Evolutionary conservation across 306 rosid genomes (phyloP).

Genomic region (Trichosanthes truncata): DNA sequence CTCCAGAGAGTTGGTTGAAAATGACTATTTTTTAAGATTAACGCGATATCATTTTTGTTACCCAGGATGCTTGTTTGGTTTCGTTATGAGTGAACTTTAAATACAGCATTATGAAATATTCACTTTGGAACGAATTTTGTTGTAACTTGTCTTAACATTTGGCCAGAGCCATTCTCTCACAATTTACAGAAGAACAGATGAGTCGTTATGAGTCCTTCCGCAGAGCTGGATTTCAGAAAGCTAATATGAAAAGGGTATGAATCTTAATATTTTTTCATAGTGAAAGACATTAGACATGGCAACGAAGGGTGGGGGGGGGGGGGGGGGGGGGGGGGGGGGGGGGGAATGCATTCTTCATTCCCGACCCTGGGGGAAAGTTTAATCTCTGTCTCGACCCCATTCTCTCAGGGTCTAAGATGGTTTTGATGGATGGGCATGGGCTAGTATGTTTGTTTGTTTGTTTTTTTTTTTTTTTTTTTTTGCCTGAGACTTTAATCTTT

Average conservation of each 20-base stretch:
- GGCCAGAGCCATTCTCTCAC: conserved; percentile 67
- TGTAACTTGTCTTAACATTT: neutral
- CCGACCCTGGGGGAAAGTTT: neutral
- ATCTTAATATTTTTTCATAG: neutral
- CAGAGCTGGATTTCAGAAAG: conserved; percentile 87
- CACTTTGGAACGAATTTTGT: neutral
- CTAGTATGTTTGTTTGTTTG: neutral
- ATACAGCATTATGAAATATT: neutral
- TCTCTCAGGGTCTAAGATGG: neutral
- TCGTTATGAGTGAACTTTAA: neutral
- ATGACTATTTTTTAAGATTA: neutral
- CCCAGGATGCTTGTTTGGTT: neutral
- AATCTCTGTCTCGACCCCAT: neutral
- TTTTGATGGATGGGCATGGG: neutral
- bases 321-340: neutral
- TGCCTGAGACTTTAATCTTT: neutral
- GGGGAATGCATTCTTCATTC: neutral
- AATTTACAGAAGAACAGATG: conserved; percentile 86
- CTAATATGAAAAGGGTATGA: conserved; percentile 82
- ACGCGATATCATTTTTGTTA: neutral
- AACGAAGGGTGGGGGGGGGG: neutral
- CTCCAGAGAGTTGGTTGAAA: neutral
- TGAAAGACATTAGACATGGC: neutral
- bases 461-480: neutral
- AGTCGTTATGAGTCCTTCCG: conserved; percentile 89